Base-by-base conservation (phyloP, 2,329 filamentous ascomycete species). In the Verticillium zaregamsianum region DNA sequence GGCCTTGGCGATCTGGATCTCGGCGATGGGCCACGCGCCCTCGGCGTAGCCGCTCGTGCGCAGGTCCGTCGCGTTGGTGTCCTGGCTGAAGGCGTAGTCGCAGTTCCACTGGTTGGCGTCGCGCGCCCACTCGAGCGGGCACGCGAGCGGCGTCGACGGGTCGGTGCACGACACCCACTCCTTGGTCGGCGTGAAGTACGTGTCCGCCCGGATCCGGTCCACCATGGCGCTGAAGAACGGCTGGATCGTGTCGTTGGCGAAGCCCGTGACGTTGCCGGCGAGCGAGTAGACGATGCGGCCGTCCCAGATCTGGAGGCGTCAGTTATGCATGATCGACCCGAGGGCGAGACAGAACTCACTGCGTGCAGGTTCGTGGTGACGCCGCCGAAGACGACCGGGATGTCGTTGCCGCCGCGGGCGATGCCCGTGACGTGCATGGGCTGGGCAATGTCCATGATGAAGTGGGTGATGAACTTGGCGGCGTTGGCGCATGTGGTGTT, bases 291-390 rank as follows among this genome's bases (percentile, higher is more conserved):
- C 40, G 45, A 59, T 59, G 45, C 45, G 45, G 58, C 58, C 58
- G 58, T 59, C 58, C 58, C 58, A 59, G 58, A 59, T 59, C 58
- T 59, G 45, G 45, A 7, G 0, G n/a, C 25, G 45, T 15, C n/a
- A n/a, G n/a, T n/a, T n/a, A n/a, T n/a, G n/a, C n/a, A n/a, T n/a
- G n/a, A n/a, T n/a, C n/a, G n/a, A n/a, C n/a, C n/a, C n/a, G n/a
- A n/a, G n/a, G n/a, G n/a, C n/a, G n/a, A n/a, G n/a, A n/a, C n/a
- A n/a, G n/a, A n/a, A n/a, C 58, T 37, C 32, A 59, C 77, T 5
- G 81, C 70, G 70, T 89, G 86, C 6, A 89, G 77, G 69, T 89
- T 89, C 32, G 82, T 83, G 40, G 69, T 67, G 28, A 79, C 74
- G 15, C 79, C 77, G 59, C 80, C 73, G 69, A 84, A 89, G 1